phyloP scores from a whole-genome alignment of 225 moss, liverwort and hornwort species.

The Pseudoscleropodium purum region DNA sequence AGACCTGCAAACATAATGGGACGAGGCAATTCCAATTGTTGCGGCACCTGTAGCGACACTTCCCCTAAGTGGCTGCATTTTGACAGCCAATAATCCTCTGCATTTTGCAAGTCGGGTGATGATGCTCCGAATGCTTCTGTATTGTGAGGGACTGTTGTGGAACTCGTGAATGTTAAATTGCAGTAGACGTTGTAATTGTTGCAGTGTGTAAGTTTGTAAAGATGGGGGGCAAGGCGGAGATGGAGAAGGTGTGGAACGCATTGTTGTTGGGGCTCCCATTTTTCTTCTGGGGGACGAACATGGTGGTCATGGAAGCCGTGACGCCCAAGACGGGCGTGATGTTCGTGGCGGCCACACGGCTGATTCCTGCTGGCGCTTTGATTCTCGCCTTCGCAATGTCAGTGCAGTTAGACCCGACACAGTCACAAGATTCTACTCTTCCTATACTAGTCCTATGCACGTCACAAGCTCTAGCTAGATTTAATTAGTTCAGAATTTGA shows the following conservation, averaged over 20 bases:
- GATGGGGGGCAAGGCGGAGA: neutral
- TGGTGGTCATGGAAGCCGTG: conserved; percentile 79
- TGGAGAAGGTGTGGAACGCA: conserved; percentile 9
- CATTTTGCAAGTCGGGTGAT: too few species aligned
- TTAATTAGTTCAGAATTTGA: neutral
- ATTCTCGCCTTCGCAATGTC: conserved; percentile 40
- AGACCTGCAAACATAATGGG: too few species aligned
- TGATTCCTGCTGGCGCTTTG: conserved; percentile 53
- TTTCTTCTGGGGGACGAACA: conserved; percentile 78
- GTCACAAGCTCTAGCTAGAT: neutral
- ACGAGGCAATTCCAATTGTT: too few species aligned
- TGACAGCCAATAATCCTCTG: too few species aligned
- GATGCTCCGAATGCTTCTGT: neutral
- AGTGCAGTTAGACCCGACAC: neutral
- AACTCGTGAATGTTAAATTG: neutral
- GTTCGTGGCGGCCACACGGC: conserved; percentile 56
- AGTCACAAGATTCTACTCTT: neutral
- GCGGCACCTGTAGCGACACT: too few species aligned
- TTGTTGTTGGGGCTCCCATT: conserved; percentile 54
- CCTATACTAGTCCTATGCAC: neutral
- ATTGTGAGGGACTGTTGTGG: too few species aligned
- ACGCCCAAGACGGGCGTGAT: conserved; percentile 66
- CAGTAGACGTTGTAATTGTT: neutral
- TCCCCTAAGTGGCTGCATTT: too few species aligned
- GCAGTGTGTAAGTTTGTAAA: neutral